A percentile compares a stretch with the other conserved stretches of the same genome.
Evolutionary conservation across 2,329 filamentous ascomycete genomes (phyloP).

Genomic region (Aspergillus glaucus): DNA sequence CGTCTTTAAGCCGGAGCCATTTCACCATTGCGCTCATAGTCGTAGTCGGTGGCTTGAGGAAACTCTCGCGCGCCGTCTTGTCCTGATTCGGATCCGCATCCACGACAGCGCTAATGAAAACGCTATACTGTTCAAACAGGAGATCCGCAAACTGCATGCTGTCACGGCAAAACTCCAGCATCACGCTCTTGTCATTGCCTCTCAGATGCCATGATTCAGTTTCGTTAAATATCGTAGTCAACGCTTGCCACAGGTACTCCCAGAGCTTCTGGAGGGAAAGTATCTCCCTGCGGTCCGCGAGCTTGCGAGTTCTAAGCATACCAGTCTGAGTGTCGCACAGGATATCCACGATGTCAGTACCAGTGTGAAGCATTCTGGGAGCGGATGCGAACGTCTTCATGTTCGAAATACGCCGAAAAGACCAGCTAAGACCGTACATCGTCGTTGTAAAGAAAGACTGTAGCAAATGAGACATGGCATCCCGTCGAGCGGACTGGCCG

Average conservation of each 20-base stretch:
- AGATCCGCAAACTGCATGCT: constrained; percentile 89
- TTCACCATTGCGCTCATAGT: constrained; percentile 67
- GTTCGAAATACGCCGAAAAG: constrained; percentile 50
- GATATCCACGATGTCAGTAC: constrained; percentile 56
- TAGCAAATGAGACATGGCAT: constrained; percentile 58
- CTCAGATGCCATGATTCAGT: constrained; percentile 76
- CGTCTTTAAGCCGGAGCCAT: constrained; percentile 85
- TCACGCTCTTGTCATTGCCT: constrained; percentile 63
- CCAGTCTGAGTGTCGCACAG: constrained; percentile 59
- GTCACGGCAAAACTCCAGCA: constrained; percentile 91
- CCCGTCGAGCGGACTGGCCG: constrained; percentile 56
- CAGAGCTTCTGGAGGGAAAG: constrained; percentile 70
- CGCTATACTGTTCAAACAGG: constrained; percentile 75
- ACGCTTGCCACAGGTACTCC: constrained; percentile 73
- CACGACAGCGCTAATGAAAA: constrained; percentile 67
- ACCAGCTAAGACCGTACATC: constrained; percentile 51
- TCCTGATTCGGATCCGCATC: constrained; percentile 37
- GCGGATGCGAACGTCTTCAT: constrained; percentile 56
- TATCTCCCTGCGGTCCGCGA: constrained; percentile 55
- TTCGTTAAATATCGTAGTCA: constrained; percentile 73
- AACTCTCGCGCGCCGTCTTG: constrained; percentile 42
- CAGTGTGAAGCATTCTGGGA: constrained; percentile 55
- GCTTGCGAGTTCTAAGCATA: constrained; percentile 51
- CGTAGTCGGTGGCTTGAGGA: constrained; percentile 59
- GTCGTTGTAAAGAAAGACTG: constrained; percentile 51